phyloP scores from a whole-genome alignment of 441 rosid genomes.

The Euphorbia celastroides region DNA sequence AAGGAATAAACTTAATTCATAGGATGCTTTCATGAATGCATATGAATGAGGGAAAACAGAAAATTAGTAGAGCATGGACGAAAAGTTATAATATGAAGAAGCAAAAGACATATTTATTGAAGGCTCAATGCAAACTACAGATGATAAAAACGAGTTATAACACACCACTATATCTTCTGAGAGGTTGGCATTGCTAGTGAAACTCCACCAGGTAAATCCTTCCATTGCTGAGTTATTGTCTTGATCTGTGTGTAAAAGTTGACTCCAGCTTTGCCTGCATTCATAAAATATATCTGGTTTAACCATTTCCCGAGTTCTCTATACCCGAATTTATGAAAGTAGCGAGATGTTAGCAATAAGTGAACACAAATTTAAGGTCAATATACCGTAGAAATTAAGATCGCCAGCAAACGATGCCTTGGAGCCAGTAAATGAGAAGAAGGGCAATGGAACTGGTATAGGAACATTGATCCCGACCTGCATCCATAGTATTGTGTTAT shows the following conservation, averaged over 20 bases:
- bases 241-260: constrained; percentile 84
- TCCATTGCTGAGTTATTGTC: constrained; percentile 93
- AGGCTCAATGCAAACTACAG: constrained; percentile 7
- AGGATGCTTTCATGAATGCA: neutral
- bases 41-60: neutral
- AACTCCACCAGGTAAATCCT: constrained; percentile 65
- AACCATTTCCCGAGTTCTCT: neutral
- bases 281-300: neutral
- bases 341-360: neutral
- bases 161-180: constrained; percentile 37
- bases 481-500: constrained; percentile 10
- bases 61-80: neutral
- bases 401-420: constrained; percentile 94
- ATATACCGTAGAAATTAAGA: constrained; percentile 79
- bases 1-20: neutral
- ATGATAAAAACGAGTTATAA: neutral
- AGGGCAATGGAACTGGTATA: constrained; percentile 86
- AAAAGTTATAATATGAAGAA: neutral
- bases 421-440: constrained; percentile 82
- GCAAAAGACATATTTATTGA: constrained; percentile 16
- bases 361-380: neutral
- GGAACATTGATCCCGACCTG: constrained; percentile 96
- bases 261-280: constrained; percentile 89
- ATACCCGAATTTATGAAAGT: neutral
- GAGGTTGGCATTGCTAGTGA: constrained; percentile 96